phyloP scores from a whole-genome alignment of 805 yeast species.

The Starmerella apis region DNA sequence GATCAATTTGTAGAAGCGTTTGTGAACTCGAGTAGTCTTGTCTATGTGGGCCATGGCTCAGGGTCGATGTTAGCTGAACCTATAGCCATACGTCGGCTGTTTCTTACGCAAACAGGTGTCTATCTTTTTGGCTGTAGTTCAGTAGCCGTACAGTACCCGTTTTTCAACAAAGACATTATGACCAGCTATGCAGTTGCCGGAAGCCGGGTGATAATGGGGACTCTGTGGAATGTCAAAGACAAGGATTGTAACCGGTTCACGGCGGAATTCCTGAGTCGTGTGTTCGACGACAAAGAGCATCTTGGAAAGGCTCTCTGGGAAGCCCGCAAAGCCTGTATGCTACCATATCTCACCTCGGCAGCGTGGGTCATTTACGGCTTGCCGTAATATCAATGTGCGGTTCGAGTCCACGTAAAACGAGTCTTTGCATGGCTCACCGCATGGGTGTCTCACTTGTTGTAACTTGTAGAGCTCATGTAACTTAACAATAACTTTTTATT shows the following conservation, averaged over 20 bases:
- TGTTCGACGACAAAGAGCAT: constrained; percentile 24
- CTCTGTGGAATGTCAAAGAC: constrained; percentile 95
- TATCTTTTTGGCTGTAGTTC: constrained; percentile 87
- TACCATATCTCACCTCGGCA: constrained; percentile 74
- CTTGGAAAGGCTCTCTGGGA: constrained; percentile 43
- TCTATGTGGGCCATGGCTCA: constrained; percentile 92
- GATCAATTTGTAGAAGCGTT: constrained; percentile 40
- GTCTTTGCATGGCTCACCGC: too few species aligned
- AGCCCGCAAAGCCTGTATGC: constrained; percentile 58
- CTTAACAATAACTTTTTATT: too few species aligned
- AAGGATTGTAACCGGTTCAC: constrained; percentile 83
- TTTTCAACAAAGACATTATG: constrained; percentile 59
- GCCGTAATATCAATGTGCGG: too few species aligned
- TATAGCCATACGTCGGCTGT: constrained; percentile 41
- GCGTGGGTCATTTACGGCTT: constrained; percentile 89
- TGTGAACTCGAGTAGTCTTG: constrained; percentile 40
- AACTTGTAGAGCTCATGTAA: too few species aligned
- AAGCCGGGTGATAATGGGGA: constrained; percentile 71
- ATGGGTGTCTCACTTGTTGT: background rate
- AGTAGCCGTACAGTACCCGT: constrained; percentile 48
- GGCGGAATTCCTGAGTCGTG: constrained; percentile 40
- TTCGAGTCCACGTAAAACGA: too few species aligned
- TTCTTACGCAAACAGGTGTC: constrained; percentile 29
- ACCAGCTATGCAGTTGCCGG: constrained; percentile 70
- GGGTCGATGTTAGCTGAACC: constrained; percentile 74